Evolutionary conservation across 805 yeast species (phyloP), one percentile per base, ranked within the genome.

Genomic region (Scheffersomyces coipomensis): DNA sequence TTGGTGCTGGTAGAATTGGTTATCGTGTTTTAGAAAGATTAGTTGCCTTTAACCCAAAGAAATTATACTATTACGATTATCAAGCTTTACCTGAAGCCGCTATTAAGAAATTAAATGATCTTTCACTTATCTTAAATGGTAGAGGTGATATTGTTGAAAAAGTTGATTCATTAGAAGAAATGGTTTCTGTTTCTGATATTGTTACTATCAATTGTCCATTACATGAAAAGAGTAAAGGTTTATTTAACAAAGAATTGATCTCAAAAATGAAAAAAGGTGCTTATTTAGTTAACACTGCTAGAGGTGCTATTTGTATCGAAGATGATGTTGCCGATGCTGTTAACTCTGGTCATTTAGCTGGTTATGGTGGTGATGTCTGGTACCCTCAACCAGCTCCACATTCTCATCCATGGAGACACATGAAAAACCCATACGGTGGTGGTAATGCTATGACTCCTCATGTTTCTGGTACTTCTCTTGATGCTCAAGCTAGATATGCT

Each of bases 371-470:
- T 51, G 93, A 85, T 62, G 93, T 85, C 37, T 85, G 91, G 88
- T 75, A 55, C 68, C 83, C 83, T n/a, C 95, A 85, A 63, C 95
- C 95, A 31, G 86, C 91, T 19, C 88, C 89, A 47, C 66, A 68
- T 39, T 74, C 73, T 59, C 89, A 84, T 56, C 89, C 89, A 48
- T 85, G 93, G 93, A 74, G 88, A 71, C 39, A 69, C 9, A 76
- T 84, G 80, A 56, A 66, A 35, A 83, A 83, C 75, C 67, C 75
- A 53, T 76, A 71, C 48, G 84, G 83, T 43, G 85, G 78, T 26
- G 91, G 91, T 48, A 85, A 86, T 52, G 91, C 90, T 38, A 84
- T 85, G 91, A 83, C 88, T 37, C 89, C 90, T 16, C 93, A 85
- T 57, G 77, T 81, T 50, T 79, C 87, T 38, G 93, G 95, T 45